Conservation (phyloP, 2,329 filamentous ascomycete species). For the Celoporthe dispersa region DNA sequence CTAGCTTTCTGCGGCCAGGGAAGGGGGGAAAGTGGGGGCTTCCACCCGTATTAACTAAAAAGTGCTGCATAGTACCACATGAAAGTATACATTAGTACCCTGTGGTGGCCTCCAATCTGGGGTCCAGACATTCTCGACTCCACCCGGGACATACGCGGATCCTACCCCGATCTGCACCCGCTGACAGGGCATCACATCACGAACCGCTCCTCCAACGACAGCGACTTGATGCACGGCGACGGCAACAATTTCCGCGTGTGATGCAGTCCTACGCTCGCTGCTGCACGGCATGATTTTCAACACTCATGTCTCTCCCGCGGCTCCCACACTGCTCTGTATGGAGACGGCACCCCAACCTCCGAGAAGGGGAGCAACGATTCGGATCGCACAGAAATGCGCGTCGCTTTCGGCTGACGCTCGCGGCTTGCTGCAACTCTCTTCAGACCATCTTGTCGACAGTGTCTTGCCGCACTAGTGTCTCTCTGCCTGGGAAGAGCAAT, state of each 20-base stretch:
- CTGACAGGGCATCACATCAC: conserved; percentile 11
- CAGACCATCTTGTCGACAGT: neutral
- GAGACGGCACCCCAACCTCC: neutral
- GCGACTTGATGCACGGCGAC: conserved; percentile 6
- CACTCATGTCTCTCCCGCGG: neutral
- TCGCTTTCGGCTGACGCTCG: neutral
- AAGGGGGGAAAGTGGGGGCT: neutral
- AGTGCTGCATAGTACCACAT: neutral
- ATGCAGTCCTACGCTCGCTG: neutral
- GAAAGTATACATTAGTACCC: neutral
- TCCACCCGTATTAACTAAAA: neutral
- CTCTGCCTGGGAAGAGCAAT: neutral
- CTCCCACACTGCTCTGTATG: neutral
- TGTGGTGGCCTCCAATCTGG: neutral
- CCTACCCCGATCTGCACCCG: conserved; percentile 11
- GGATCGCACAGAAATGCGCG: neutral
- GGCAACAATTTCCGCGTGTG: conserved; percentile 7
- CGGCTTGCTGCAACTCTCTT: neutral
- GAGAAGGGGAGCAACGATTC: neutral
- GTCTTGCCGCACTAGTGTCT: neutral
- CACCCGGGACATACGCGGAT: conserved; percentile 5
- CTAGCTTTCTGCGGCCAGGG: neutral
- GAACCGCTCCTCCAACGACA: conserved; percentile 7
- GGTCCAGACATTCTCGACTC: conserved; percentile 4
- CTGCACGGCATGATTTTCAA: neutral